Evolutionary conservation across 225 moss, liverwort and hornwort species (phyloP), one percentile per base, ranked within the genome.

Genomic region (Marchantia paleacea): DNA sequence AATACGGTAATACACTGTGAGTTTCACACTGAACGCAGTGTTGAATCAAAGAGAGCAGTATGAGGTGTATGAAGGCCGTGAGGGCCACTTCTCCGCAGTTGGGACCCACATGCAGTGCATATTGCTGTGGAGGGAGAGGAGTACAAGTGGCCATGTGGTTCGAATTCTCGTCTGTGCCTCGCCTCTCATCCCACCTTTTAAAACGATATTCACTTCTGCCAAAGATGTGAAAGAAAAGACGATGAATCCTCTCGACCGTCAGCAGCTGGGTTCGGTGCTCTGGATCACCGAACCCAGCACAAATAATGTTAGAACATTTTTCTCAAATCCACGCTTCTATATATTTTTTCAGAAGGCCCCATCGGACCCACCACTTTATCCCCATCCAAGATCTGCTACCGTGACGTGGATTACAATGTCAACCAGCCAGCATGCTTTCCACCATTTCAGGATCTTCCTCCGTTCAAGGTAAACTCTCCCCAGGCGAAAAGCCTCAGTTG

Each of bases 11-110:
- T n/a, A 68, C 30, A 24, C n/a, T 61, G 15, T 26, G 66, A 67
- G 66, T 26, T 22, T 26, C 31, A 31, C 68, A 68, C 11, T 31
- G 29, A 68, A 50, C 20, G 71, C 71, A 48, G 19, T 49, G 71
- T 50, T 71, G 71, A 50, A 71, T 50, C 49, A 47, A 50, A 50
- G 15, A 48, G 22, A 20, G 4, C 49, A 48, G 0, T 50, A 20
- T 20, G 71, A 62, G 48, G 71, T 71, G 71, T 48, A 71, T 71
- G 19, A 71, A 71, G 30, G 31, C 14, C 14, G 68, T 31, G 68
- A 30, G 68, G 68, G 5, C 8, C 6, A n/a, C 13, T 68, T 12
- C 30, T 6, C 29, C 30, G 30, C 14, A 13, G 28, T 66, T 68
- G 68, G 68, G 68, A 68, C 68, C 68, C 29, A 29, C 68, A 10